A percentile compares a stretch with the other conserved stretches of the same genome.
Conservation (phyloP, 345 rosid genomes). For the Mallotus nudiflorus region DNA sequence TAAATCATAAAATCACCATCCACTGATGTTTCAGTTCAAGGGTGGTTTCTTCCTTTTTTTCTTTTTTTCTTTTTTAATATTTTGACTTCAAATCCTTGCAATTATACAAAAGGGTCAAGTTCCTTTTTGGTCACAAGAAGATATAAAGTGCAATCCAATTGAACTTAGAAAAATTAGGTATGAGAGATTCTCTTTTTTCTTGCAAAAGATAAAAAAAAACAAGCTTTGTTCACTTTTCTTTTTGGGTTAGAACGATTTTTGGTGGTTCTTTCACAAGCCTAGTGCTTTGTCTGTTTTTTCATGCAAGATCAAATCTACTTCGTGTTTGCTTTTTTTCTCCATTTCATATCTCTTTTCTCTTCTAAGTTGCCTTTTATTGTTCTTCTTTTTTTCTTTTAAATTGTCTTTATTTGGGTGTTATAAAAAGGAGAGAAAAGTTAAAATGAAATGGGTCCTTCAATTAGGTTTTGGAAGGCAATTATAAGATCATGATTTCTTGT, state of each 20-base stretch:
- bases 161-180: constrained; percentile 23
- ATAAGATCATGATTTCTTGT: constrained; percentile 83
- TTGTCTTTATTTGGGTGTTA: background rate
- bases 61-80: too few relatives aligned
- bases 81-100: too few relatives aligned
- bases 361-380: background rate
- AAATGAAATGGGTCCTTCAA: constrained; percentile 17
- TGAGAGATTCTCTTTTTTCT: constrained; percentile 37
- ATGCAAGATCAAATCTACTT: constrained; percentile 35
- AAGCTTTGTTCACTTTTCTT: constrained; percentile 7
- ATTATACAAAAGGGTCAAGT: background rate
- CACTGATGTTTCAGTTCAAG: too few relatives aligned
- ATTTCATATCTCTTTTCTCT: background rate
- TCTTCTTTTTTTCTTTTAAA: constrained; percentile 1
- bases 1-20: too few relatives aligned
- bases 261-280: constrained; percentile 10
- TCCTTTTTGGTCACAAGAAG: background rate
- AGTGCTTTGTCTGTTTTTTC: constrained; percentile 20
- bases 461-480: constrained; percentile 45
- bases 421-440: constrained; percentile 34
- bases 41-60: too few relatives aligned
- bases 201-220: constrained; percentile 7
- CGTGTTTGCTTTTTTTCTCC: constrained; percentile 17
- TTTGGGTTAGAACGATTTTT: background rate
- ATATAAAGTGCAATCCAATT: background rate